Conservation (phyloP, 2,329 filamentous ascomycete genomes). For the Remersonia thermophila region DNA sequence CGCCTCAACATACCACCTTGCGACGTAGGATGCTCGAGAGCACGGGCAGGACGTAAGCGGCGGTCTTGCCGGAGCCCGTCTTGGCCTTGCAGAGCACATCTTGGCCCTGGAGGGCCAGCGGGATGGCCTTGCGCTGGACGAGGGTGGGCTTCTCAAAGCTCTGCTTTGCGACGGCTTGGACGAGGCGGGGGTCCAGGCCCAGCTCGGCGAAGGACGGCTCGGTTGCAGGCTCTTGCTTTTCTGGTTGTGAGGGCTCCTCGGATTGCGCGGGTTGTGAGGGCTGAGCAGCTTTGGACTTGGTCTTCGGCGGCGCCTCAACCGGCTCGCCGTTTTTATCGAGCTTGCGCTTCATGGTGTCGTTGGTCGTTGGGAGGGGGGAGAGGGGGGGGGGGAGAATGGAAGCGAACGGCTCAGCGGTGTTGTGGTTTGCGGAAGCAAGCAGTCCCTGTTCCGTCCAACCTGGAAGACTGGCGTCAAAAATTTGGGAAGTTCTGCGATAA, state of each 20-base stretch:
- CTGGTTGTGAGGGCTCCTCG: constrained; percentile 12
- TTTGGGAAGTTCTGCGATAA: too few species aligned
- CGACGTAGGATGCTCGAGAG: constrained; percentile 70
- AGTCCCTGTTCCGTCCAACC: too few species aligned
- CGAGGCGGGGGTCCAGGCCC: constrained; percentile 69
- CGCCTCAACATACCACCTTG: constrained; percentile 35
- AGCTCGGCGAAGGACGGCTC: constrained; percentile 59
- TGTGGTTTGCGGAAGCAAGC: too few species aligned
- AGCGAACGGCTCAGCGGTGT: too few species aligned
- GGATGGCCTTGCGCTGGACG: constrained; percentile 79
- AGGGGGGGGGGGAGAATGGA: too few species aligned
- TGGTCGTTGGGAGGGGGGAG: background rate
- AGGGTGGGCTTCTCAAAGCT: constrained; percentile 78
- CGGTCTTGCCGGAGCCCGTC: constrained; percentile 93
- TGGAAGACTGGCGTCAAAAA: too few species aligned
- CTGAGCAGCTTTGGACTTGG: constrained; percentile 19
- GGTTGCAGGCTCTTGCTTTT: constrained; percentile 11
- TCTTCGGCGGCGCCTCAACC: constrained; percentile 17
- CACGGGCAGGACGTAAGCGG: constrained; percentile 87
- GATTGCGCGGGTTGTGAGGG: constrained; percentile 15
- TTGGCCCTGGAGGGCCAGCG: constrained; percentile 72
- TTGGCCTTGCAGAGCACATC: constrained; percentile 88
- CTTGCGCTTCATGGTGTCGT: constrained; percentile 45
- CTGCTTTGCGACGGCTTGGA: constrained; percentile 76
- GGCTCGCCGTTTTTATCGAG: constrained; percentile 43